phyloP scores from a whole-genome alignment of 345 rosid species.

The Nephelium lappaceum region DNA sequence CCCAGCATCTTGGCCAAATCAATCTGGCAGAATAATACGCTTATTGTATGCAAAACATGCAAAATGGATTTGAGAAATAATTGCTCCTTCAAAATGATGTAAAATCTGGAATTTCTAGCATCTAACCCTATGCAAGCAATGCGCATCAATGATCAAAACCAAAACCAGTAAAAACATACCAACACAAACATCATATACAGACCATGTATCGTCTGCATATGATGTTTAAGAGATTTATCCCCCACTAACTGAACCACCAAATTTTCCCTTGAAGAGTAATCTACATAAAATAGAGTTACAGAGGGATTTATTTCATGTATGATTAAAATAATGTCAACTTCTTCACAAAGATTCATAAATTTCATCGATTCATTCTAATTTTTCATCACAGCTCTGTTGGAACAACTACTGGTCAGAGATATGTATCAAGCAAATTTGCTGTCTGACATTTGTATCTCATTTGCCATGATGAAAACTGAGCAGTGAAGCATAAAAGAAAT shows the following conservation, averaged over 20 bases:
- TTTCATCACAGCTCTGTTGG: not conserved
- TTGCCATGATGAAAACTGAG: not conserved
- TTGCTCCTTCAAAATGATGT: not conserved
- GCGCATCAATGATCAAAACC: not conserved
- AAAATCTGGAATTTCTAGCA: not conserved
- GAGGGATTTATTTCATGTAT: not conserved
- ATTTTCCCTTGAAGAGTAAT: not conserved
- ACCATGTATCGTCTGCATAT: not conserved
- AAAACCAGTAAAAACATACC: not conserved
- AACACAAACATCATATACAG: not conserved
- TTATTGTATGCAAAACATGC: constrained; percentile 19
- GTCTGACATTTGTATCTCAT: not conserved
- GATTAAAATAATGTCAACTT: not conserved
- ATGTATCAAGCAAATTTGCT: not conserved
- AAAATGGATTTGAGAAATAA: not conserved
- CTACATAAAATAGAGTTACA: not conserved
- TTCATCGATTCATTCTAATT: not conserved
- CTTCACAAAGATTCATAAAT: not conserved
- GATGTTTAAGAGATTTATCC: not conserved
- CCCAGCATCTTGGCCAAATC: constrained; percentile 19
- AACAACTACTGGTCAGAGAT: not conserved
- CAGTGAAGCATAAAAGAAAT: not conserved
- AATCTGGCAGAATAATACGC: constrained; percentile 19
- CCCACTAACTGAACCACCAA: not conserved
- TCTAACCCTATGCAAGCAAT: not conserved